phyloP scores from a whole-genome alignment of 2,329 filamentous ascomycete species.

The Nemania serpens region DNA sequence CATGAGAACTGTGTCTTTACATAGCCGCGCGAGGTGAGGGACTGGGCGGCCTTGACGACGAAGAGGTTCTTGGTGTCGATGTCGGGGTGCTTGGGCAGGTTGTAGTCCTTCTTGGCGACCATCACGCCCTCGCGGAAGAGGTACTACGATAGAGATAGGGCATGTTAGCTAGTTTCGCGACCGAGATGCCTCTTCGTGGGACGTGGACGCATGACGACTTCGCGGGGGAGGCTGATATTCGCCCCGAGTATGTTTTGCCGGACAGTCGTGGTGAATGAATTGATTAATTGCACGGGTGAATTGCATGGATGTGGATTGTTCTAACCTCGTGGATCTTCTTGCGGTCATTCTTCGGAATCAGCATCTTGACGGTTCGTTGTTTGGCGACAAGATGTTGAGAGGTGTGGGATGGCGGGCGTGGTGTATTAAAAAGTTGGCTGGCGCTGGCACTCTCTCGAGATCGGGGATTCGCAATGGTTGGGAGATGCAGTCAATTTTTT shows the following conservation, averaged over 20 bases:
- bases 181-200: background rate
- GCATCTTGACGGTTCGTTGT: conserved; percentile 69
- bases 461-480: conserved; percentile 36
- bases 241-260: background rate
- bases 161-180: conserved; percentile 34
- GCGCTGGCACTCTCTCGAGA: conserved; percentile 29
- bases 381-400: conserved; percentile 53
- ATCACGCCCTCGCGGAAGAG: conserved; percentile 93
- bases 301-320: conserved; percentile 15
- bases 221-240: conserved; percentile 20
- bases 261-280: background rate
- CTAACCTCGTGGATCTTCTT: conserved; percentile 95
- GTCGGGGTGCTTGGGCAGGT: conserved; percentile 95
- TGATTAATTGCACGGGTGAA: conserved; percentile 5
- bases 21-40: conserved; percentile 95
- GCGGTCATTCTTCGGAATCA: conserved; percentile 99
- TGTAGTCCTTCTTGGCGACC: conserved; percentile 99
- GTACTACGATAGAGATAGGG: conserved; percentile 63
- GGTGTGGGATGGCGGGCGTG: conserved; percentile 46
- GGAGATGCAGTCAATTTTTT: conserved; percentile 39
- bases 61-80: conserved; percentile 99
- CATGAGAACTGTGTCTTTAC: conserved; percentile 99
- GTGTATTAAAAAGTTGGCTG: conserved; percentile 33
- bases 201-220: conserved; percentile 12
- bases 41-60: conserved; percentile 99